A percentile compares a stretch with the other conserved stretches of the same genome.
Conservation (phyloP, 164 flowering plant species). For the Annona cherimola region DNA sequence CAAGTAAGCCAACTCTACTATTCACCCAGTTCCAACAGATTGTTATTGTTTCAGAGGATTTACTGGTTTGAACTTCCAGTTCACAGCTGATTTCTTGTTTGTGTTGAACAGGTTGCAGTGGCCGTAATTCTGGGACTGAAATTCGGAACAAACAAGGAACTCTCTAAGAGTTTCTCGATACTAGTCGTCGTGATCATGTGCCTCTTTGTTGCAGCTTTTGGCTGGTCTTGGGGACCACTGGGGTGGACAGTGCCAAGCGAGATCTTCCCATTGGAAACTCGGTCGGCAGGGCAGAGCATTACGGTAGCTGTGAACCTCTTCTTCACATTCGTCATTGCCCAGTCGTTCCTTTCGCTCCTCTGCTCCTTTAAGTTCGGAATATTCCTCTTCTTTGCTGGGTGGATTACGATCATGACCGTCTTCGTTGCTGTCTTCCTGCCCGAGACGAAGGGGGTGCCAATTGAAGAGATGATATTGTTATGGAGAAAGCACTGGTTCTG, state of each 20-base stretch:
- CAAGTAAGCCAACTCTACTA: constrained; percentile 43
- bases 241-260: constrained; percentile 67
- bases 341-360: constrained; percentile 41
- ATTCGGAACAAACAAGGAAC: constrained; percentile 40
- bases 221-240: constrained; percentile 62
- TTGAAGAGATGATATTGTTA: constrained; percentile 51
- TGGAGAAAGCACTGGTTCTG: constrained; percentile 68
- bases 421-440: constrained; percentile 49
- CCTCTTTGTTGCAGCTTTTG: constrained; percentile 68
- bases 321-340: constrained; percentile 54
- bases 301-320: constrained; percentile 50
- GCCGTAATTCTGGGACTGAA: constrained; percentile 70
- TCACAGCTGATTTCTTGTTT: not conserved
- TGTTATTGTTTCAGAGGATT: not conserved
- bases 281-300: constrained; percentile 56
- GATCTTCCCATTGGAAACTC: constrained; percentile 50
- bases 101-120: constrained; percentile 49
- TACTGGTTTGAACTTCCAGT: not conserved
- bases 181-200: constrained; percentile 66
- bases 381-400: constrained; percentile 59
- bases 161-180: constrained; percentile 52
- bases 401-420: constrained; percentile 50
- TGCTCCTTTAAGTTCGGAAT: constrained; percentile 47
- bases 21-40: not conserved
- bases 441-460: constrained; percentile 57